Evolutionary conservation across 2,329 filamentous ascomycete species (phyloP), one percentile per base, ranked within the genome.

Genomic region (Fusarium sp.): DNA sequence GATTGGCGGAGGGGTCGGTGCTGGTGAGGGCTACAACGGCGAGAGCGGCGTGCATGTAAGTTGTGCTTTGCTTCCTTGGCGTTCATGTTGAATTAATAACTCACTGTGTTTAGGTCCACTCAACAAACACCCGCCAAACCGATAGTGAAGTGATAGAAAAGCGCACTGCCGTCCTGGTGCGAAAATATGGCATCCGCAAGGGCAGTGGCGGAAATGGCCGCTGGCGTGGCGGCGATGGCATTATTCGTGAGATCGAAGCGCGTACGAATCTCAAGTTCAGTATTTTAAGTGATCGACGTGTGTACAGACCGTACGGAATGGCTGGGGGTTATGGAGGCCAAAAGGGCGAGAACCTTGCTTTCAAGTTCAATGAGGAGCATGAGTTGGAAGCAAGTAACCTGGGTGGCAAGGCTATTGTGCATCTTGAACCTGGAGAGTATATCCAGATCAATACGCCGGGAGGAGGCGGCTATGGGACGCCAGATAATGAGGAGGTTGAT

Each of bases 111-210:
- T 74, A 81, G 15, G 71, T 82, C 5, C 93, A 95, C 81, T 94
- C 95, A 91, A 95, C 93, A 7, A 95, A 95, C 79, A 95, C 93
- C 3, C 88, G 93, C 13, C 95, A 95, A 77, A 95, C 93, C 0
- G 93, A 95, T 77, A 86, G 91, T 0, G 93, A 95, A 78, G 88
- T 94, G 8, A 92, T 95, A 71, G 81, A 83, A 72, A 77, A 79
- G 58, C 75, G 80, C 9, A 81, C 79, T 1, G 79, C 81, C 3
- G 78, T 81, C 5, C 25, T 83, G 0, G 72, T 83, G 9, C 77
- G 78, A 7, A 57, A 70, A n/a, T 79, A 81, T 44, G 69, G 70
- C 17, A 75, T 83, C 41, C 74, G 77, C 0, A 44, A 60, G 0
- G 49, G 22, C 3, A 52, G 49, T 18, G 33, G 33, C 2, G 79